Evolutionary conservation across 805 yeast species (phyloP), one percentile per base, ranked within the genome.

Genomic region (Naumovozyma castellii): DNA sequence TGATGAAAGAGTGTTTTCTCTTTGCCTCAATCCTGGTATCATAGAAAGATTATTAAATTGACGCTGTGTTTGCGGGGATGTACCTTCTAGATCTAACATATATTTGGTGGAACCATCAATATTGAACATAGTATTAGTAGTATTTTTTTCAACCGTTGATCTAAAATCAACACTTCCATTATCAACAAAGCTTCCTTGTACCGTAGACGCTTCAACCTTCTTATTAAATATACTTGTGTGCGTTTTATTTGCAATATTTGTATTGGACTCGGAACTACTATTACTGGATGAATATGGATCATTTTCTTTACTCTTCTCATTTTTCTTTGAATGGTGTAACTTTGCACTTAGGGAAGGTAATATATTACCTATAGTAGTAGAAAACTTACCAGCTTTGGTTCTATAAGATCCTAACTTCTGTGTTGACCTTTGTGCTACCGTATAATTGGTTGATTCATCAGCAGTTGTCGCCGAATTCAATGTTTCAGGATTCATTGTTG

Each of bases 271-370:
- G 6, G 27, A 22, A 22, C 16, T 32, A 14, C 18, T 40, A 28
- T 22, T 32, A 20, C 17, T 12, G 5, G 22, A 10, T 12, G 17
- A 19, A 13, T 15, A n/a, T 29, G 29, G 38, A 14, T 37, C 5
- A 34, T 33, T 12, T 39, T 41, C 18, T 35, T 39, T 22, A 8
- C 27, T 22, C 27, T 22, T 22, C 9, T 22, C 27, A 22, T 36
- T 13, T 13, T 40, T 36, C 38, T 38, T 42, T 5, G 50, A 44
- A 38, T 44, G 45, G 20, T 60, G 65, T 19, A 61, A 41, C 40
- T 56, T 61, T 3, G 66, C 64, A 44, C 64, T 58, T 12, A 61
- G 52, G 3, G 53, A 54, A n/a, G 66, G 66, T 14, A 61, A 42
- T 33, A 61, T 41, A 39, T 54, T 60, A 34, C 59, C 56, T 37